Evolutionary conservation across 768 basidiomycete genomes (phyloP).

Genomic region (Crepidotus variabilis): DNA sequence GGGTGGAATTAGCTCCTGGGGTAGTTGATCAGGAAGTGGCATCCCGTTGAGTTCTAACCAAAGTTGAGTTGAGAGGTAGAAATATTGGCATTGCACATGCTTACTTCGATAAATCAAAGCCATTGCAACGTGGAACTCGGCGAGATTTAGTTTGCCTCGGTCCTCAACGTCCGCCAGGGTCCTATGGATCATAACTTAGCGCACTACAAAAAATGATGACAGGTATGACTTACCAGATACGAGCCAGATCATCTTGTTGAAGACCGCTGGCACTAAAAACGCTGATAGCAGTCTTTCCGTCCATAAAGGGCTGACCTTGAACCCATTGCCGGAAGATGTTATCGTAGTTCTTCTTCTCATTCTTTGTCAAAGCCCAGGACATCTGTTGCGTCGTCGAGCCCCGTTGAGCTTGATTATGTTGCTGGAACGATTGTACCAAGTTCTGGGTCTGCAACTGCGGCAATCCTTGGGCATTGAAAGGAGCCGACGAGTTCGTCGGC

Average conservation of each 20-base stretch:
- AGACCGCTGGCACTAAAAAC: slow-evolving; percentile 95
- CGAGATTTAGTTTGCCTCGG: slow-evolving; percentile 90
- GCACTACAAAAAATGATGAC: neutral
- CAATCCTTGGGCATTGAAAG: slow-evolving; percentile 53
- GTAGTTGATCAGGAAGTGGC: slow-evolving; percentile 82
- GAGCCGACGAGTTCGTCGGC: slow-evolving; percentile 65
- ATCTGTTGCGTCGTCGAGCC: slow-evolving; percentile 65
- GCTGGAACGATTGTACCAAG: slow-evolving; percentile 83
- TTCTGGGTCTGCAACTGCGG: slow-evolving; percentile 64
- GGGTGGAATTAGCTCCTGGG: slow-evolving; percentile 86
- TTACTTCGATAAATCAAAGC: slow-evolving; percentile 93
- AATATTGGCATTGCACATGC: slow-evolving; percentile 20
- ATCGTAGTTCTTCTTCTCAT: slow-evolving; percentile 96
- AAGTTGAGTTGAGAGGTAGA: too few species aligned
- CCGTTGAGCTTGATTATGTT: slow-evolving; percentile 73
- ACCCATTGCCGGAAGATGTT: slow-evolving; percentile 99
- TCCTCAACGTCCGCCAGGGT: slow-evolving; percentile 89
- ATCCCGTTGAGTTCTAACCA: slow-evolving; percentile 84
- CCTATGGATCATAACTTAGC: slow-evolving; percentile 42
- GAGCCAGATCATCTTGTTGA: slow-evolving; percentile 83
- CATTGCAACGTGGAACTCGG: slow-evolving; percentile 99
- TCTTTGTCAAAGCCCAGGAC: slow-evolving; percentile 82
- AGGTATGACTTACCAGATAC: slow-evolving; percentile 71
- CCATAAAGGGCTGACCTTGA: slow-evolving; percentile 78
- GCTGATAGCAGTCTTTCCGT: slow-evolving; percentile 78